phyloP scores from a whole-genome alignment of 2,329 filamentous ascomycete species.

The Neoscytalidium dimidiatum region DNA sequence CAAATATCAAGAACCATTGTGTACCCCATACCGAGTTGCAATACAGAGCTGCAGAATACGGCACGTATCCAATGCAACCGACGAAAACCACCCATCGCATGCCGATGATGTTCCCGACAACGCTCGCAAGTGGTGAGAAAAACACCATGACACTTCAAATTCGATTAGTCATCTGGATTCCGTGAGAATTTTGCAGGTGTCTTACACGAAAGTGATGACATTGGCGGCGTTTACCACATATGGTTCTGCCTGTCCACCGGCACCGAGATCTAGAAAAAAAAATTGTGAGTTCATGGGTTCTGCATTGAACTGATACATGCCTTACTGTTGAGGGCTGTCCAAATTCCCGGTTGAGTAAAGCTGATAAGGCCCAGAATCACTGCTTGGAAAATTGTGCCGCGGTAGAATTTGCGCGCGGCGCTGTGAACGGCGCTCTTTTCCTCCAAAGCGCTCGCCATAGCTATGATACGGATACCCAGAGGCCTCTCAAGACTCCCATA shows the following conservation, averaged over 20 bases:
- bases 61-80: conserved; percentile 34
- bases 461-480: no score
- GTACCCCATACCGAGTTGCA: conserved; percentile 35
- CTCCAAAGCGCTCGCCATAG: background rate
- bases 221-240: conserved; percentile 17
- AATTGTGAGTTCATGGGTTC: background rate
- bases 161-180: conserved; percentile 41
- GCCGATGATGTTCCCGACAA: conserved; percentile 42
- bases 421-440: background rate
- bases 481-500: no score
- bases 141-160: conserved; percentile 31
- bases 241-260: conserved; percentile 9
- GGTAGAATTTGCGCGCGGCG: conserved; percentile 33
- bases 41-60: conserved; percentile 32
- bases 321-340: conserved; percentile 47
- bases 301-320: conserved; percentile 42
- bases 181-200: conserved; percentile 31
- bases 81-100: conserved; percentile 37
- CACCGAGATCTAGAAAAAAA: conserved; percentile 27
- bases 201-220: conserved; percentile 35
- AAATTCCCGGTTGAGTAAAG: conserved; percentile 51
- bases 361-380: conserved; percentile 47
- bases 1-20: conserved; percentile 38
- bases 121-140: background rate
- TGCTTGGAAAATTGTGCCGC: conserved; percentile 51